These are phyloP conservation scores for Prunus mongolica DNA, from an alignment of 306 rosid species.

Conservation along the genomic window DNA sequence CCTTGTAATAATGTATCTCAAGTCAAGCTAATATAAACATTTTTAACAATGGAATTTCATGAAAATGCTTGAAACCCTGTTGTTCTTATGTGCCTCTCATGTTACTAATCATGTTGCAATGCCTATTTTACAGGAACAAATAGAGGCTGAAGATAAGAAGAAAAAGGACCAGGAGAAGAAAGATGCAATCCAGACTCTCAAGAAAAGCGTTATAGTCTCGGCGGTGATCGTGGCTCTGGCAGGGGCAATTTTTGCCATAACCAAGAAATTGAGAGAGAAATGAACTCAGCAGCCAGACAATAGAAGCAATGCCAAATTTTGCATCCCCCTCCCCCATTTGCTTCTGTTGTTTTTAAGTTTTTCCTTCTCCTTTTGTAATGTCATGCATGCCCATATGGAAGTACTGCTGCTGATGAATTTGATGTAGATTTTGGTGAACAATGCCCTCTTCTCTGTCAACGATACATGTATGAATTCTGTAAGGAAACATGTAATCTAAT, in stretches of 20 bases:
- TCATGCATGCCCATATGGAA: background rate
- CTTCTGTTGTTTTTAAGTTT: background rate
- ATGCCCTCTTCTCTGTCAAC: background rate
- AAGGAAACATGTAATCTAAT: slow-evolving; percentile 6
- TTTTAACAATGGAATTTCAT: background rate
- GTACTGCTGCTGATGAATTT: background rate
- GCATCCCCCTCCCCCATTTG: background rate
- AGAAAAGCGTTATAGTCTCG: slow-evolving; percentile 52
- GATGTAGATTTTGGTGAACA: background rate
- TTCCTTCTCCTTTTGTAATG: background rate
- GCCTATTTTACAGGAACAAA: slow-evolving; percentile 33
- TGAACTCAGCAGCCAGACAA: background rate
- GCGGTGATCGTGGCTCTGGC: slow-evolving; percentile 50
- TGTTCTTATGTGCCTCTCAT: background rate
- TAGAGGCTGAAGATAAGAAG: slow-evolving; percentile 29
- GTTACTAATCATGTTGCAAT: background rate
- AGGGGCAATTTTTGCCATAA: slow-evolving; percentile 48
- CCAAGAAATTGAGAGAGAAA: slow-evolving; percentile 61
- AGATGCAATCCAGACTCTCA: slow-evolving; percentile 38
- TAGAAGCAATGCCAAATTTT: slow-evolving; percentile 6
- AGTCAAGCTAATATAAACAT: background rate
- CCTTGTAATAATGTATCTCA: background rate
- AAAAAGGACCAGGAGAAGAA: slow-evolving; percentile 24
- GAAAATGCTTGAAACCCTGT: background rate
- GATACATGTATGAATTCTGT: background rate